These are phyloP conservation scores for Dictyostelium citrinum DNA, from an alignment of 78 protist species.

Conservation along the genomic window DNA sequence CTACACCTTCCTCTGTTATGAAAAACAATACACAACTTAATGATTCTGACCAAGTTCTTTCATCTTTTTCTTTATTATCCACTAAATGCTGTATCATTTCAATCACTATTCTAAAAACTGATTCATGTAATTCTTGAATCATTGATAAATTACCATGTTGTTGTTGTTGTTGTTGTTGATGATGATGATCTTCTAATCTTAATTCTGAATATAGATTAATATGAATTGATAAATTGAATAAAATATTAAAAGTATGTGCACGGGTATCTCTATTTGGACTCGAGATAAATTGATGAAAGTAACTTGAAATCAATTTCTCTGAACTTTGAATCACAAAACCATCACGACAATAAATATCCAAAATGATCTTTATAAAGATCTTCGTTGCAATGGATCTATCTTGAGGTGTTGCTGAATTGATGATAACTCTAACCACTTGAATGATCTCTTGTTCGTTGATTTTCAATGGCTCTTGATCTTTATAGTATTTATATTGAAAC, in stretches of 20 bases:
- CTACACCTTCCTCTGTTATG: constrained; percentile 32
- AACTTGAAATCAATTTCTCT: constrained; percentile 14
- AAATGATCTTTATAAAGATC: constrained; percentile 61
- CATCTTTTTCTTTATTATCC: constrained; percentile 1
- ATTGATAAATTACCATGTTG: neutral
- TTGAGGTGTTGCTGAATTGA: constrained; percentile 62
- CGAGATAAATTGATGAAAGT: constrained; percentile 14
- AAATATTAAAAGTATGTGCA: constrained; percentile 38
- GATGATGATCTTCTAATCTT: constrained; percentile 34
- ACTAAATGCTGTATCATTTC: neutral
- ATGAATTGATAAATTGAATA: constrained; percentile 52
- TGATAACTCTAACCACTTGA: constrained; percentile 52
- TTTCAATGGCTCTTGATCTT: constrained; percentile 62
- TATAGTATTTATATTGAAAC: constrained; percentile 70
- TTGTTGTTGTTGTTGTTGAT: neutral
- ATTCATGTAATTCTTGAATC: constrained; percentile 51
- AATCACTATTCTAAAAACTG: constrained; percentile 31
- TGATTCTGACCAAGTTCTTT: constrained; percentile 54
- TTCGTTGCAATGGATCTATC: constrained; percentile 63
- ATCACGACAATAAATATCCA: constrained; percentile 58
- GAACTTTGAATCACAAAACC: neutral
- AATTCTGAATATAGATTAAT: constrained; percentile 45
- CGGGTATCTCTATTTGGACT: constrained; percentile 16
- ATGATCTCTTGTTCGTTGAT: constrained; percentile 20
- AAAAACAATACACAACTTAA: constrained; percentile 42